Evolutionary conservation across 2,329 filamentous ascomycete genomes (phyloP).

Genomic region (Cercospora zeina): DNA sequence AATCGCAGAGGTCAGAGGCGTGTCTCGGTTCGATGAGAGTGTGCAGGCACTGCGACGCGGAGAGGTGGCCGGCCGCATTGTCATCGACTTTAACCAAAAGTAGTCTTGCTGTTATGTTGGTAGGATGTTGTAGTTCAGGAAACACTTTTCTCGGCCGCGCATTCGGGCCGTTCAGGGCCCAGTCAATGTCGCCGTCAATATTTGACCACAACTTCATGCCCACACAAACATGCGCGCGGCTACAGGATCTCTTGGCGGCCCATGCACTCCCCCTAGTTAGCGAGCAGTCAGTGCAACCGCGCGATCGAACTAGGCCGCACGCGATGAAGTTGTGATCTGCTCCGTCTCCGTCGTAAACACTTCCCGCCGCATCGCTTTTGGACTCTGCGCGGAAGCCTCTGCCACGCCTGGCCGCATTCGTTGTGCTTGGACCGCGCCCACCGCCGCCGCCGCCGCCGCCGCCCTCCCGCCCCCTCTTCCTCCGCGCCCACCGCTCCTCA

Average conservation of each 20-base stretch:
- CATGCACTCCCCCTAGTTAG: neutral
- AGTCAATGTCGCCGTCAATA: neutral
- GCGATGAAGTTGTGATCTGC: conserved; percentile 10
- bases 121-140: neutral
- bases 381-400: neutral
- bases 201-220: neutral
- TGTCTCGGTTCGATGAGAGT: conserved; percentile 52
- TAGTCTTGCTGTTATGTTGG: conserved; percentile 17
- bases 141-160: neutral
- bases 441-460: neutral
- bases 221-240: neutral
- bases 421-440: neutral
- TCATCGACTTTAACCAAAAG: conserved; percentile 55
- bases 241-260: conserved; percentile 2
- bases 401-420: neutral
- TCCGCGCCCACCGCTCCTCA: conserved; percentile 23
- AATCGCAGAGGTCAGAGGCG: conserved; percentile 52
- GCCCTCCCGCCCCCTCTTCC: neutral
- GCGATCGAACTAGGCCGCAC: conserved; percentile 3
- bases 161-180: neutral
- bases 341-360: neutral
- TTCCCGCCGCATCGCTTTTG: neutral
- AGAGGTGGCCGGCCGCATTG: conserved; percentile 55
- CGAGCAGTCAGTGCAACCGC: neutral
- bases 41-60: conserved; percentile 53